Conservation (phyloP, 2,329 filamentous ascomycete species). For the Aureobasidium pullulans region DNA sequence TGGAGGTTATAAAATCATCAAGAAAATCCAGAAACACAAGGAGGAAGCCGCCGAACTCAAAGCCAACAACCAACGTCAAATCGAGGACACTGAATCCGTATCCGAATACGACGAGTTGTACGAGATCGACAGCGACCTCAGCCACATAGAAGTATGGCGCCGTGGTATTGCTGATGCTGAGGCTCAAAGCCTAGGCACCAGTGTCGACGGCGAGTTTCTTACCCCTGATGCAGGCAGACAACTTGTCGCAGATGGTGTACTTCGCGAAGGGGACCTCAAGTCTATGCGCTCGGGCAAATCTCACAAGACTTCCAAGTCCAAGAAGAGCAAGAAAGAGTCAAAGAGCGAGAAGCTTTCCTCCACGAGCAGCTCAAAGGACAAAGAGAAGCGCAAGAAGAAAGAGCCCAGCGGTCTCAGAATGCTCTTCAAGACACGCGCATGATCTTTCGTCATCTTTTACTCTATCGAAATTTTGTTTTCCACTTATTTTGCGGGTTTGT, state of each 20-base stretch:
- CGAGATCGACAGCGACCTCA: slow-evolving; percentile 46
- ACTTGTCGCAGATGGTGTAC: slow-evolving; percentile 37
- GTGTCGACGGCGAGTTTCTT: slow-evolving; percentile 59
- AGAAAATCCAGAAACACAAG: slow-evolving; percentile 58
- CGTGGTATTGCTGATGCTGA: slow-evolving; percentile 55
- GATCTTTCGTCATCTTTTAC: not conserved
- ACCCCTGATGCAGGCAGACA: slow-evolving; percentile 48
- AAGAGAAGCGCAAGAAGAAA: slow-evolving; percentile 27
- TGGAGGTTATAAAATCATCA: slow-evolving; percentile 95
- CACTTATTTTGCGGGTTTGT: not conserved
- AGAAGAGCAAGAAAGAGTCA: slow-evolving; percentile 25
- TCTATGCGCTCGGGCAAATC: slow-evolving; percentile 35
- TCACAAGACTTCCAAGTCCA: slow-evolving; percentile 16
- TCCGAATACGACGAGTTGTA: slow-evolving; percentile 49
- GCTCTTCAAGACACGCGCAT: slow-evolving; percentile 30
- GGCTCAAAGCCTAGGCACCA: slow-evolving; percentile 48
- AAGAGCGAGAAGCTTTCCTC: slow-evolving; percentile 24
- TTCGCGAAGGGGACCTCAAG: slow-evolving; percentile 43
- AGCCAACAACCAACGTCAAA: slow-evolving; percentile 18
- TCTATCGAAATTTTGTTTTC: not conserved
- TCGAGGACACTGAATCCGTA: slow-evolving; percentile 23
- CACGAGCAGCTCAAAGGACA: slow-evolving; percentile 14
- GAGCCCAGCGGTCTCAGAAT: slow-evolving; percentile 35
- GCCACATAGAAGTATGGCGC: slow-evolving; percentile 55
- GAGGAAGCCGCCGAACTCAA: slow-evolving; percentile 24